Evolutionary conservation across 1,139 yeast genomes (phyloP).

Genomic region (Debaryomycetaceae sp.): DNA sequence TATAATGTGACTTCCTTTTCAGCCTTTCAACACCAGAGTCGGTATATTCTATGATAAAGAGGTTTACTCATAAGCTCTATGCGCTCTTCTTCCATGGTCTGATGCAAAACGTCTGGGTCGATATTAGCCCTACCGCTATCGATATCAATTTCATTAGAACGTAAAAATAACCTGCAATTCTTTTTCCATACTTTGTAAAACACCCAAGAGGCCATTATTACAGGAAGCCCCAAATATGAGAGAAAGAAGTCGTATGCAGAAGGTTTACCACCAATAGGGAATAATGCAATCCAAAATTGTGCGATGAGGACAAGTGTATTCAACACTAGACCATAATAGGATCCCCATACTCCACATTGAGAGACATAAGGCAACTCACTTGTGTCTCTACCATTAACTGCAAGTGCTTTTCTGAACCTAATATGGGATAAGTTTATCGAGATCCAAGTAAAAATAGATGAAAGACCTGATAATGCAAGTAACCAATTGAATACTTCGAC

Average conservation of each 20-base stretch:
- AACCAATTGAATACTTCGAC: slow-evolving; percentile 22
- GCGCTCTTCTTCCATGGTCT: slow-evolving; percentile 40
- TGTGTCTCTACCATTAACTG: slow-evolving; percentile 24
- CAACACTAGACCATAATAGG: slow-evolving; percentile 30
- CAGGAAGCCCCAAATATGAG: slow-evolving; percentile 26
- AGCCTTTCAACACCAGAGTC: slow-evolving; percentile 27
- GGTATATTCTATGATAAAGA: slow-evolving; percentile 23
- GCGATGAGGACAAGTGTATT: slow-evolving; percentile 24
- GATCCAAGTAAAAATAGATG: slow-evolving; percentile 24
- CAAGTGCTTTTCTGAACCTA: slow-evolving; percentile 28
- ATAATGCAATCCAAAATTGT: slow-evolving; percentile 41
- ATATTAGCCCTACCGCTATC: slow-evolving; percentile 43
- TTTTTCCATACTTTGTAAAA: slow-evolving; percentile 33
- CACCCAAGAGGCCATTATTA: slow-evolving; percentile 23
- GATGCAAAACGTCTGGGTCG: slow-evolving; percentile 39
- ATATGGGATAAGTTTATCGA: slow-evolving; percentile 30
- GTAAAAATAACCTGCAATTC: slow-evolving; percentile 24
- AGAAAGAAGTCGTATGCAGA: slow-evolving; percentile 30
- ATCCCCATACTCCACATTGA: slow-evolving; percentile 14
- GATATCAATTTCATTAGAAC: slow-evolving; percentile 34
- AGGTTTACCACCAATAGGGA: slow-evolving; percentile 29
- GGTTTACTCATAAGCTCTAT: slow-evolving; percentile 31
- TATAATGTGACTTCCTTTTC: too few relatives aligned
- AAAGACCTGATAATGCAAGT: slow-evolving; percentile 21
- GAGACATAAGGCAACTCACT: slow-evolving; percentile 22